Base-by-base conservation (phyloP, 306 rosid genomes). In the Glycyrrhiza uralensis region DNA sequence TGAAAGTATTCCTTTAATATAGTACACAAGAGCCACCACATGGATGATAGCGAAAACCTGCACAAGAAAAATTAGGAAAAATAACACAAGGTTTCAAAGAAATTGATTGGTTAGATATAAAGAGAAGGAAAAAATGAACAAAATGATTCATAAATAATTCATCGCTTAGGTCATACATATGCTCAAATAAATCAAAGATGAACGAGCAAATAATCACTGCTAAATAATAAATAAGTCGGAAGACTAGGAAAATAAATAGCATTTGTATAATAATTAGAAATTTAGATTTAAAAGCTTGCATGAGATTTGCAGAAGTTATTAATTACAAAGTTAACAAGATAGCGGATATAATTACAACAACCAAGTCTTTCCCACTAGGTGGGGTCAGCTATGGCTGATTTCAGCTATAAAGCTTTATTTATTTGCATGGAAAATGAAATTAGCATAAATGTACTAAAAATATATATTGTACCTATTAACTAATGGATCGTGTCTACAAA, bases 21-120 rank as follows among this genome's bases (percentile, higher is more conserved):
- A 95, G 85, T 89, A 81, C n/a, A 91, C 97, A 61, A 95, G 86
- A 75, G 99, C 99, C 57, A 91, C 96, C 75, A 89, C 97, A 66
- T 95, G 99, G 84, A 95, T 86, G 67, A 95, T 87, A 75, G 89
- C 85, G 80, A 95, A 95, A 84, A 95, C 97, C 99, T 95, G 84
- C 75, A 80, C 44, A 52, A 64, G 45, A 82, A 82, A 76, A 80
- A 80, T 46, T 11, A 33, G 24, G 38, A 15, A 26, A 29, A 41
- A 57, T 13, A 74, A 79, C 74, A 76, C 29, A 50, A 58, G 80
- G 39, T 61, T 44, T 78, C 44, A 79, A 29, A 42, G 47, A 76
- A 68, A 79, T 35, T 45, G 61, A 55, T 39, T 50, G 72, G 22
- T 30, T 24, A 15, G 35, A 33, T 20, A 77, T 50, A 36, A 32